Evolutionary conservation across 306 rosid genomes (phyloP).

Genomic region (Styphnolobium japonicum): DNA sequence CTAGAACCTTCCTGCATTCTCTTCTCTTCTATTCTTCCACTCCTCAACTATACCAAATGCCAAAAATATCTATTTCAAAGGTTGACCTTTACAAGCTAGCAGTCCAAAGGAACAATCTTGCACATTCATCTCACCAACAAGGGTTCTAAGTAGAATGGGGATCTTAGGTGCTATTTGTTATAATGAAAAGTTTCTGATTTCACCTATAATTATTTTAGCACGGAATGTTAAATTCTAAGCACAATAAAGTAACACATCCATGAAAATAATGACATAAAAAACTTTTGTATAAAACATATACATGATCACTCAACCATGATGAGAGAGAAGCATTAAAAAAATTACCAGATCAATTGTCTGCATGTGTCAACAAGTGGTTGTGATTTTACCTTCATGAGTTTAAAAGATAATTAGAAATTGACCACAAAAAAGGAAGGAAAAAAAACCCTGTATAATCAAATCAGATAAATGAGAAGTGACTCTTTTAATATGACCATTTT

Average conservation of each 20-base stretch:
- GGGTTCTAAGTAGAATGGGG: neutral
- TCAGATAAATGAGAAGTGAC: slow-evolving; percentile 2
- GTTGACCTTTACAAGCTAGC: neutral
- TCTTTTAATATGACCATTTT: too few species aligned
- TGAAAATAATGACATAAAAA: neutral
- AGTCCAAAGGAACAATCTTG: neutral
- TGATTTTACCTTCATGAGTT: slow-evolving; percentile 73
- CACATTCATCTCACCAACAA: neutral
- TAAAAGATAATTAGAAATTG: slow-evolving; percentile 16
- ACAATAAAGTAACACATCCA: neutral
- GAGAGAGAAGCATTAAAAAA: slow-evolving; percentile 19
- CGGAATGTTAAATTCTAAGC: neutral
- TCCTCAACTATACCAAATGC: neutral
- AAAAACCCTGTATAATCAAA: neutral
- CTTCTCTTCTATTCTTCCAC: neutral
- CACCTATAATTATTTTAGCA: neutral
- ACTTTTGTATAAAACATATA: neutral
- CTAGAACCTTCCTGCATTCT: neutral
- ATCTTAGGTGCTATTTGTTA: neutral
- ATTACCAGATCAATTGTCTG: slow-evolving; percentile 68
- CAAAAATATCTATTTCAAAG: neutral
- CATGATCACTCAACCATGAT: neutral
- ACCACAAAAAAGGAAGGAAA: neutral
- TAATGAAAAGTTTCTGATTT: neutral
- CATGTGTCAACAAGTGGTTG: slow-evolving; percentile 69